Evolutionary conservation across 2,329 filamentous ascomycete species (phyloP).

Genomic region (Hypoxylon sp.): DNA sequence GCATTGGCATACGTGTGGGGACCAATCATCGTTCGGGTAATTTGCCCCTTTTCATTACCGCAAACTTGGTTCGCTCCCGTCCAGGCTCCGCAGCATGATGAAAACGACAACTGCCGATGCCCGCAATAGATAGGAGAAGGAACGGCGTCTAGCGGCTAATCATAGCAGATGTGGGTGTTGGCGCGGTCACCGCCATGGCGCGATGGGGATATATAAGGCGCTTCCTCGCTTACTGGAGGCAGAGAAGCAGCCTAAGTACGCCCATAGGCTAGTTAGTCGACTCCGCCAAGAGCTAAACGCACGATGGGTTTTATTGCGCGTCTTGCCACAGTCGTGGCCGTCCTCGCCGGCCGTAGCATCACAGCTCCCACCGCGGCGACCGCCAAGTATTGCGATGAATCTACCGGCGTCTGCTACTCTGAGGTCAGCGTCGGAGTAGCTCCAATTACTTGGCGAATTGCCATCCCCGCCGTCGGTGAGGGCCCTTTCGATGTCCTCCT

Average conservation of each 20-base stretch:
- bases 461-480: slow-evolving; percentile 46
- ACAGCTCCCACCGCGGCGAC: slow-evolving; percentile 25
- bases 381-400: slow-evolving; percentile 46
- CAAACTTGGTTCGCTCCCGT: slow-evolving; percentile 42
- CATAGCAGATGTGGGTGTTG: slow-evolving; percentile 10
- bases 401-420: slow-evolving; percentile 48
- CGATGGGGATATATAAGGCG: slow-evolving; percentile 34
- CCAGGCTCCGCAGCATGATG: slow-evolving; percentile 23
- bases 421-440: slow-evolving; percentile 45
- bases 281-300: slow-evolving; percentile 21
- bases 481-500: slow-evolving; percentile 51
- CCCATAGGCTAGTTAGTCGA: slow-evolving; percentile 15
- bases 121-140: slow-evolving; percentile 26
- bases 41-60: slow-evolving; percentile 39
- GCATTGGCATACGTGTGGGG: slow-evolving; percentile 34
- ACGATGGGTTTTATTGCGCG: slow-evolving; percentile 43
- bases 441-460: slow-evolving; percentile 46
- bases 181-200: slow-evolving; percentile 9
- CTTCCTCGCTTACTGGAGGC: slow-evolving; percentile 27
- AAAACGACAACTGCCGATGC: slow-evolving; percentile 43
- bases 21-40: slow-evolving; percentile 44
- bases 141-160: slow-evolving; percentile 34
- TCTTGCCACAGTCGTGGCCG: slow-evolving; percentile 31
- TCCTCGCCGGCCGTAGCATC: slow-evolving; percentile 30
- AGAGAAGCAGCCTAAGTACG: slow-evolving; percentile 16